Evolutionary conservation across 352 stramenopile species (phyloP), one percentile per base, ranked within the genome.

Genomic region (Halophytophthora batemanensis): DNA sequence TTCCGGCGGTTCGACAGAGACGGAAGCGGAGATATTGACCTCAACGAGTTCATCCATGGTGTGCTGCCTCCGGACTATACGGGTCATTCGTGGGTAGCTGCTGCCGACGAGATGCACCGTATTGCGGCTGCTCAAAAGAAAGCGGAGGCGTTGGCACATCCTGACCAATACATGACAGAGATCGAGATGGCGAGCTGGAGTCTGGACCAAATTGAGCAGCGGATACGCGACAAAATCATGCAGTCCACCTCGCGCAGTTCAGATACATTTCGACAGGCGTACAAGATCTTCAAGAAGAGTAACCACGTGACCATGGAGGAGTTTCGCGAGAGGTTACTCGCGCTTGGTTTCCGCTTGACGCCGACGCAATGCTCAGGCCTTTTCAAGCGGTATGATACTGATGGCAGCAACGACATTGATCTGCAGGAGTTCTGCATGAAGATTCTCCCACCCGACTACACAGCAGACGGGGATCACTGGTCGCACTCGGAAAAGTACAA

Each of bases 11-110:
- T 87, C 46, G 82, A 92, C 44, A 72, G 65, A 25, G 66, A 92
- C 43, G 76, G 77, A 15, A 90, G 79, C 42, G 82, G 82, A 2
- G 82, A 87, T 22, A 89, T 92, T 52, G 82, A 92, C 37, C 44
- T 92, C 17, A 73, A 87, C 39, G 82, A 92, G 53, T 92, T 92
- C 48, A 88, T 92, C 50, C 79, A 89, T 38, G 77, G 79, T 2
- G 69, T 92, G 3, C 52, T 92, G 0, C 77, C 82, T 21, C 74
- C 77, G 1, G 82, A 92, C 40, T 92, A 92, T 53, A 87, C 64
- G 14, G 75, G 79, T 0, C 69, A 69, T 0, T 82, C 83, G 17
- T 91, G 81, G 81, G 77, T 91, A n/a, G 81, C 76, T 10, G 78
- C 80, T 13, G 81, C 81, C 2, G 81, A 91, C 34, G 81, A 88